Base-by-base conservation (phyloP, 2,329 filamentous ascomycete species). In the Lomentospora prolificans region DNA sequence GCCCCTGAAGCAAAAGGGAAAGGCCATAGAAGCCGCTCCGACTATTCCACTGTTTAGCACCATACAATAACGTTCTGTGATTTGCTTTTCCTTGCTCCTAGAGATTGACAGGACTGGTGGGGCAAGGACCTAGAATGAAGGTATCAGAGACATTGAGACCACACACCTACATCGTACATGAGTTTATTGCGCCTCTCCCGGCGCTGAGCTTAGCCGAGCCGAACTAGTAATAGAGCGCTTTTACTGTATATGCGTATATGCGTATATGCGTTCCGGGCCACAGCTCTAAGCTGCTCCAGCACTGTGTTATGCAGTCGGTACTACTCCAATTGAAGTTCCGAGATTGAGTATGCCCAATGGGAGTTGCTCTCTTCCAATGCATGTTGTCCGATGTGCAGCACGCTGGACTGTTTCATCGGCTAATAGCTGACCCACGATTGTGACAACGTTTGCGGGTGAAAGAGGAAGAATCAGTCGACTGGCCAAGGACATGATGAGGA, bases 301-400 rank as follows among this genome's bases (percentile, higher is more conserved):
- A 51, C 22, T 28, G 48, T 51, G 48, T 51, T 25, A 51, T 51
- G 48, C 48, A 51, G 48, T 17, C 28, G 25, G 19, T 17, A n/a
- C 48, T 19, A 31, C 48, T 30, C 14, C 30, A 51, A 25, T 30
- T 31, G 48, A 30, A n/a, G 24, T 30, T 30, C 48, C 48, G 44
- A 48, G 44, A 48, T 22, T 17, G 10, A 22, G 44, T 25, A 9
- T 12, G 30, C 30, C 44, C 44, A 48, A 48, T 48, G 44, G 22
- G 44, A 48, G 44, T 7, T 10, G 8, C 12, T 10, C 44, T 48
- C 44, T 48, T 48, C 10, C 3, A 9, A 48, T 48, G 44, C 44
- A 48, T n/a, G 44, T 25, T 22, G 48, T 28, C 48, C 48, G 48
- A 51, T 51, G 44, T 48, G 48, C 48, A 51, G 25, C n/a, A 14